Conservation (phyloP, 495 filamentous ascomycete species). For the Sabuloglossum arenarium region DNA sequence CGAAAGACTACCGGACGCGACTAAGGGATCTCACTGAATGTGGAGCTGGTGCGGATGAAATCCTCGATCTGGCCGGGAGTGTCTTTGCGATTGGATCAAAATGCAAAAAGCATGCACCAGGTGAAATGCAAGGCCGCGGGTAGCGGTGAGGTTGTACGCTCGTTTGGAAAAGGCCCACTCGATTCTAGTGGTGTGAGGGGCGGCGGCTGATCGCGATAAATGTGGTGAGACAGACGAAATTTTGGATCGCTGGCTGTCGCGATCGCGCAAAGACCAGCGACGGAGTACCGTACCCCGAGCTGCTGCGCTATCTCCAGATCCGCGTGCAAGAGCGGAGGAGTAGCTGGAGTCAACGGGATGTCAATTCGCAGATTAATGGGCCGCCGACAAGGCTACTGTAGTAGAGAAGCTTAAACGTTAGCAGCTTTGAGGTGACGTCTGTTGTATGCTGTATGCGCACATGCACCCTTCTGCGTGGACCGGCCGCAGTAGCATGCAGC, state of each 20-base stretch:
- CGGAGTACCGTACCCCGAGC: background rate
- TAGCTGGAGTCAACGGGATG: background rate
- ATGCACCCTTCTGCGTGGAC: conserved; percentile 1
- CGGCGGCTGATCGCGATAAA: conserved; percentile 3
- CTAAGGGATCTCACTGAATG: conserved; percentile 3
- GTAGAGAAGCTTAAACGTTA: background rate
- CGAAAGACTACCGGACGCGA: background rate
- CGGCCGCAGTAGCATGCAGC: background rate
- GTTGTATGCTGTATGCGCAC: background rate
- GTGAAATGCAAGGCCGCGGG: conserved; percentile 2
- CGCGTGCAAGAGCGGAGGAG: background rate
- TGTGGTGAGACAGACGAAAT: background rate
- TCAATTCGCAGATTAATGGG: background rate
- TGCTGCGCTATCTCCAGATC: background rate
- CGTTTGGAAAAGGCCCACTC: conserved; percentile 1
- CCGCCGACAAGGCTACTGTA: background rate
- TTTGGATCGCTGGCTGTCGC: background rate
- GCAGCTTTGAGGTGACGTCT: background rate
- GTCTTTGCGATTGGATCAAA: background rate
- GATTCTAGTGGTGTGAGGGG: background rate
- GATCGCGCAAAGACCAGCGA: background rate
- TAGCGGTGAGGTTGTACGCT: conserved; percentile 2
- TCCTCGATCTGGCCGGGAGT: background rate
- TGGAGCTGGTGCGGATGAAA: background rate
- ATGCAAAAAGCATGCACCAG: conserved; percentile 1